phyloP scores from a whole-genome alignment of 148 eudicot species.

The Polygonum aviculare region DNA sequence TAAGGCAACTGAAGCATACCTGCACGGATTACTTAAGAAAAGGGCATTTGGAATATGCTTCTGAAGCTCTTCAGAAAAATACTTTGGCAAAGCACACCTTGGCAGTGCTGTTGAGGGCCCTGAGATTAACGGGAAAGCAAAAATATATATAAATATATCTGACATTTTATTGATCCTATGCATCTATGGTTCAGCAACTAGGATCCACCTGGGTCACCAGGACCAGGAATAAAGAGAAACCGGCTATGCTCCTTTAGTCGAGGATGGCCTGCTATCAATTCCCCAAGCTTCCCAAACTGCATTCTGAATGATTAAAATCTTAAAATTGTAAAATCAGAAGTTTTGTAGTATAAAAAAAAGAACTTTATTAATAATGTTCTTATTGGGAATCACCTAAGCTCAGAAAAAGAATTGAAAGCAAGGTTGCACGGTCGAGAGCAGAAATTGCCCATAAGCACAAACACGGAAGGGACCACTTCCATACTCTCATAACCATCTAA shows the following conservation, averaged over 20 bases:
- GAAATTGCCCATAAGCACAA: slow-evolving; percentile 92
- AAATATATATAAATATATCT: slow-evolving; percentile 7
- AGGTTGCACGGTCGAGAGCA: slow-evolving; percentile 84
- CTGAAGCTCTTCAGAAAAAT: slow-evolving; percentile 66
- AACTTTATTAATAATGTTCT: not conserved
- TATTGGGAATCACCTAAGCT: slow-evolving; percentile 47
- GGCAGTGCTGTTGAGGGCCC: slow-evolving; percentile 92
- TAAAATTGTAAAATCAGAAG: not conserved
- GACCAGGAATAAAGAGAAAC: slow-evolving; percentile 87
- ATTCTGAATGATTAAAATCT: slow-evolving; percentile 36
- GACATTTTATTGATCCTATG: not conserved
- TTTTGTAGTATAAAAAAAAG: not conserved
- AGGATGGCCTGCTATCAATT: slow-evolving; percentile 62
- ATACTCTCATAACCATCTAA: slow-evolving; percentile 72
- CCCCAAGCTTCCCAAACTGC: slow-evolving; percentile 82
- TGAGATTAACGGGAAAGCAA: slow-evolving; percentile 17
- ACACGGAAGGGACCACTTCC: slow-evolving; percentile 90
- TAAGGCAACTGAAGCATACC: slow-evolving; percentile 26
- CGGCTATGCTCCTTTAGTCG: slow-evolving; percentile 64
- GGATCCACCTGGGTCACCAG: slow-evolving; percentile 67
- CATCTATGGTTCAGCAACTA: not conserved
- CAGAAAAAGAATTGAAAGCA: slow-evolving; percentile 61
- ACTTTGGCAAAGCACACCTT: slow-evolving; percentile 77
- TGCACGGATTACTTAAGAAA: slow-evolving; percentile 88
- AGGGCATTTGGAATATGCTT: slow-evolving; percentile 68